Conservation (phyloP, 78 protist genomes). For the Dictyostelium intermedium region DNA sequence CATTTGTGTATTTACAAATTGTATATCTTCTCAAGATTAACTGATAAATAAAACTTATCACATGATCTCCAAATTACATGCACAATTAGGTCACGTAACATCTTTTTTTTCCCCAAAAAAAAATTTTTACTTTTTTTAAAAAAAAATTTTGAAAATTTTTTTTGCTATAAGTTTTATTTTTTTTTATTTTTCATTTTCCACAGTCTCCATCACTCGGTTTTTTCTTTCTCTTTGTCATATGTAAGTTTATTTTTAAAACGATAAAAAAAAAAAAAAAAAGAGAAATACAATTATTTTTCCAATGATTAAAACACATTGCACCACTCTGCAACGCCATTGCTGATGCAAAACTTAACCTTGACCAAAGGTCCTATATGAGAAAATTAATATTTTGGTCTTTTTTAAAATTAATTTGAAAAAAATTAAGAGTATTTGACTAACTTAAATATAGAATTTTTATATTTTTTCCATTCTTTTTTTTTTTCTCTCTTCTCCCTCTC, state of each 20-base stretch:
- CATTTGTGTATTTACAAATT: too few species aligned
- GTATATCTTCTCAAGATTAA: too few species aligned
- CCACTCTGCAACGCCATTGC: conserved; percentile 21
- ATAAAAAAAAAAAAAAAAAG: background rate
- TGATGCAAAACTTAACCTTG: background rate
- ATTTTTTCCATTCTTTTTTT: background rate
- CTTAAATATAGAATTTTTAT: background rate
- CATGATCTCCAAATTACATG: too few species aligned
- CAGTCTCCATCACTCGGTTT: background rate
- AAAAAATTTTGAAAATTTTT: background rate
- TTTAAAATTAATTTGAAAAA: background rate
- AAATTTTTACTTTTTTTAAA: background rate
- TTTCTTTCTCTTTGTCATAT: background rate
- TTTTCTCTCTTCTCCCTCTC: too few species aligned
- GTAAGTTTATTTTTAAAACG: background rate
- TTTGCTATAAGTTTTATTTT: background rate
- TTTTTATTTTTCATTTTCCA: background rate
- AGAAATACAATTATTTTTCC: background rate
- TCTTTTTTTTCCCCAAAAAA: background rate
- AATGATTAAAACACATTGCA: conserved; percentile 24
- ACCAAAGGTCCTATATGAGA: conserved; percentile 1
- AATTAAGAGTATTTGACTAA: background rate
- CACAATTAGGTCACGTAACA: background rate
- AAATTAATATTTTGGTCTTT: background rate
- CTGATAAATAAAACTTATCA: too few species aligned